These are phyloP conservation scores for Psilocybe cyanescens DNA, from an alignment of 768 basidiomycete genomes.

Conservation along the genomic window DNA sequence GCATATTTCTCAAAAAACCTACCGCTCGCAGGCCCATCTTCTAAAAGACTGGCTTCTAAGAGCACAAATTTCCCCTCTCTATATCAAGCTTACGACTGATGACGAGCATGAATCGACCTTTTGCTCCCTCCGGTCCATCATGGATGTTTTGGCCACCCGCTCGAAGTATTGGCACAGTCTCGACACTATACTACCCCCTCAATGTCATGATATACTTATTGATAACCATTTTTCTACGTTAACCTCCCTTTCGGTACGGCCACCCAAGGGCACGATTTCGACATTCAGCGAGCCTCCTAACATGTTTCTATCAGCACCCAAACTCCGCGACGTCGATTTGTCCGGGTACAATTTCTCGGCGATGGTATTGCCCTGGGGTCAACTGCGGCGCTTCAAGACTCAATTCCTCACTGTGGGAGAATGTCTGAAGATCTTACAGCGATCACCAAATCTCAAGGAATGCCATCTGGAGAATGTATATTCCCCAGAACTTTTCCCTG, in stretches of 20 bases:
- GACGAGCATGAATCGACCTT: constrained; percentile 23
- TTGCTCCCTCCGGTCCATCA: constrained; percentile 18
- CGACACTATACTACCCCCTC: constrained; percentile 24
- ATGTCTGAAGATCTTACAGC: constrained; percentile 22
- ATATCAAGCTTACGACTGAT: constrained; percentile 25
- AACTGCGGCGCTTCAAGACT: constrained; percentile 23
- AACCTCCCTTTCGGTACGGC: constrained; percentile 14
- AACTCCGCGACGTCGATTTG: constrained; percentile 24
- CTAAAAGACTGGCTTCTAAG: constrained; percentile 18
- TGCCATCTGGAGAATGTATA: constrained; percentile 27
- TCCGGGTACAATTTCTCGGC: constrained; percentile 27
- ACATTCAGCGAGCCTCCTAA: constrained; percentile 28
- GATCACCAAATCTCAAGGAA: constrained; percentile 23
- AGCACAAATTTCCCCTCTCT: constrained; percentile 21
- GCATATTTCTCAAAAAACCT: constrained; percentile 18
- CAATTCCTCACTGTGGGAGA: constrained; percentile 27
- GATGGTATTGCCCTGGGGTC: constrained; percentile 26
- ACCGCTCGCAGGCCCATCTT: constrained; percentile 11
- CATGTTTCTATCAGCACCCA: constrained; percentile 25
- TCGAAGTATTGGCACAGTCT: constrained; percentile 25
- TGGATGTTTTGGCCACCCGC: constrained; percentile 24
- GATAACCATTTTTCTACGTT: constrained; percentile 22
- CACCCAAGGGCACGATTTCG: constrained; percentile 27
- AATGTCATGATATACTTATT: constrained; percentile 26
- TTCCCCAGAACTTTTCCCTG: constrained; percentile 15